Conservation (phyloP, 1,284 basidiomycete species). For the Melampsora americana region DNA sequence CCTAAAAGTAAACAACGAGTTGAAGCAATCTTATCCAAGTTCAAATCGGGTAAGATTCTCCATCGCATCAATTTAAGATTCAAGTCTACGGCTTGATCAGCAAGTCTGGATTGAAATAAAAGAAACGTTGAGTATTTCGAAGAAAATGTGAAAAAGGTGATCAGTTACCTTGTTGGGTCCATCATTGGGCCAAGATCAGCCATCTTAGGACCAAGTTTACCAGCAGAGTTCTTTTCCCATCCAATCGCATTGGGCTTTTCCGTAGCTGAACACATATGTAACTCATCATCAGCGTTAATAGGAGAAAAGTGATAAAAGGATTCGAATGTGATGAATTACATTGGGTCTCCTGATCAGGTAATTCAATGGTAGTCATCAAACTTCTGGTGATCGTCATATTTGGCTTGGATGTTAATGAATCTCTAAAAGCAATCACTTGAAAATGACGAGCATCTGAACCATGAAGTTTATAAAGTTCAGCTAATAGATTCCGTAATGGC, state of each 20-base stretch:
- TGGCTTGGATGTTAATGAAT: slow-evolving; percentile 65
- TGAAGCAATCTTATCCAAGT: slow-evolving; percentile 77
- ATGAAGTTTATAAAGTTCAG: slow-evolving; percentile 64
- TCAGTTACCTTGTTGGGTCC: slow-evolving; percentile 71
- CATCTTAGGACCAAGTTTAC: slow-evolving; percentile 79
- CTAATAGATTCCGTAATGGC: slow-evolving; percentile 87
- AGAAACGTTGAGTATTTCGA: neutral
- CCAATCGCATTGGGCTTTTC: slow-evolving; percentile 70
- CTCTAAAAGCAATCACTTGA: slow-evolving; percentile 67
- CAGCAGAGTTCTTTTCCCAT: slow-evolving; percentile 86
- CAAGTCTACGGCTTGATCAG: slow-evolving; percentile 91
- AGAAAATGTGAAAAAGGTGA: neutral
- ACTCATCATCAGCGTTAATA: neutral
- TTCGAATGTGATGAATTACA: slow-evolving; percentile 39
- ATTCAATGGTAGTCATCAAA: slow-evolving; percentile 46
- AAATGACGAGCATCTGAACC: slow-evolving; percentile 59
- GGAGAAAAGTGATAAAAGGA: neutral
- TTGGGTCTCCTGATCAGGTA: slow-evolving; percentile 45
- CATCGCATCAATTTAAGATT: slow-evolving; percentile 98
- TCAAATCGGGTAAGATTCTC: slow-evolving; percentile 84
- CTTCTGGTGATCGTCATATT: slow-evolving; percentile 32
- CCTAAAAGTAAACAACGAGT: slow-evolving; percentile 84
- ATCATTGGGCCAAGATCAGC: slow-evolving; percentile 92
- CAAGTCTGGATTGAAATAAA: slow-evolving; percentile 64
- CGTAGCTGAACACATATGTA: slow-evolving; percentile 21